Evolutionary conservation across 306 rosid species (phyloP).

Genomic region (Phaseolus lunatus): DNA sequence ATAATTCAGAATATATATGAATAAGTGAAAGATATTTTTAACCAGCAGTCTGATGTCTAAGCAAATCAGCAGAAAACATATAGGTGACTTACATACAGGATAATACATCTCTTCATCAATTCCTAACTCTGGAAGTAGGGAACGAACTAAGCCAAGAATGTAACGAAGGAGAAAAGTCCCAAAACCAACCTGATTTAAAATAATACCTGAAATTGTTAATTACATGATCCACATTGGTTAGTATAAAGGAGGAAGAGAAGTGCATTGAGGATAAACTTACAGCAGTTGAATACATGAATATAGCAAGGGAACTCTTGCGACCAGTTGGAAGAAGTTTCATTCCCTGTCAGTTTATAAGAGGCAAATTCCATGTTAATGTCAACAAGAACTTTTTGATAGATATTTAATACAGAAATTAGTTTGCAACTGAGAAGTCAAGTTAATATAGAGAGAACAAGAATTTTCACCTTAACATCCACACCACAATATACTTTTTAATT

Average conservation of each 20-base stretch:
- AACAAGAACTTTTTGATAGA: conserved; percentile 6
- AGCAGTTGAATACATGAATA: conserved; percentile 76
- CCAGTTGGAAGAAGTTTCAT: conserved; percentile 98
- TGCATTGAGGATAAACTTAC: conserved; percentile 58
- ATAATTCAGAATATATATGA: conserved; percentile 31
- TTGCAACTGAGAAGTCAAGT: conserved; percentile 14
- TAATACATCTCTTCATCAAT: conserved; percentile 85
- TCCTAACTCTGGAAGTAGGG: conserved; percentile 77
- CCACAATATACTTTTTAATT: conserved; percentile 14
- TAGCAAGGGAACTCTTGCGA: conserved; percentile 78
- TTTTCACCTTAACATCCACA: conserved; percentile 25
- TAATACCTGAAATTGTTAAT: conserved; percentile 36
- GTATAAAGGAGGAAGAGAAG: conserved; percentile 21
- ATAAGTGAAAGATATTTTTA: conserved; percentile 5
- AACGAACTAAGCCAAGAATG: conserved; percentile 68
- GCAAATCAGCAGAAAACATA: conserved; percentile 47
- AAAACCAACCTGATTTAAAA: conserved; percentile 73
- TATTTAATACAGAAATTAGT: conserved; percentile 31
- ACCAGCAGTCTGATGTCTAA: conserved; percentile 32
- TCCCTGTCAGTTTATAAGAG: conserved; percentile 70
- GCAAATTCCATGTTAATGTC: conserved; percentile 34
- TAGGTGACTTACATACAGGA: conserved; percentile 91
- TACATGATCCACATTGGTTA: conserved; percentile 32
- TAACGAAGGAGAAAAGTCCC: conserved; percentile 82
- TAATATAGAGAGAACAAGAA: conserved; percentile 6